Conservation (phyloP, 2,329 filamentous ascomycete species). For the Aspergillus ochraceoroseus region DNA sequence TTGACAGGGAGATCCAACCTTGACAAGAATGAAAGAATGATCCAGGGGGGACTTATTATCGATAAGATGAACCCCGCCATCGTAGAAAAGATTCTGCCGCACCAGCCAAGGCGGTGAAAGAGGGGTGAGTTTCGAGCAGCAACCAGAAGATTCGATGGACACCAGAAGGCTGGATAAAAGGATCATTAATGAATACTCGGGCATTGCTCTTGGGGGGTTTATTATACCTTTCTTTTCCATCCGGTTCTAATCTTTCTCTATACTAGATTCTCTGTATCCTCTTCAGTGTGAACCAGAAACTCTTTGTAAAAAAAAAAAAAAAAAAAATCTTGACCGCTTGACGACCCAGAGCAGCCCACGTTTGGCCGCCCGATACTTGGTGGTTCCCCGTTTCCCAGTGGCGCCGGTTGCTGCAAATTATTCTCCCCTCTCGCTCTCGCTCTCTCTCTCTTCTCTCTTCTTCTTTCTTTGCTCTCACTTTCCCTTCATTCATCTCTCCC, state of each 20-base stretch:
- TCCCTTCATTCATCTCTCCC: conserved; percentile 16
- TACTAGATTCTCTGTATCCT: too few relatives aligned
- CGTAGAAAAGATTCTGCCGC: too few relatives aligned
- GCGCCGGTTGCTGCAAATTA: conserved; percentile 41
- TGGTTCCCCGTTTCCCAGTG: conserved; percentile 23
- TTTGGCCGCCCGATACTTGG: conserved; percentile 27
- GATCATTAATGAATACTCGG: not conserved
- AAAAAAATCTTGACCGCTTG: conserved; percentile 25
- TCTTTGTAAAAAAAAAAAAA: conserved; percentile 15
- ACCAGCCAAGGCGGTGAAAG: conserved; percentile 32
- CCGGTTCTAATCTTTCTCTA: not conserved
- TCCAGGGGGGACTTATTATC: too few relatives aligned
- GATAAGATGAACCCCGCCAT: too few relatives aligned
- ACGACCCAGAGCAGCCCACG: conserved; percentile 22
- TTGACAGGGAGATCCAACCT: too few relatives aligned
- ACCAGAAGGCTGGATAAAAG: conserved; percentile 11
- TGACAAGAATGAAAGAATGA: too few relatives aligned
- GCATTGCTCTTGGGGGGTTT: not conserved
- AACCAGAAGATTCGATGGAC: conserved; percentile 42
- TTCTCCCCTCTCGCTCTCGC: conserved; percentile 16
- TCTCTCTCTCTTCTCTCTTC: conserved; percentile 12
- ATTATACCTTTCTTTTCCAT: conserved; percentile 5
- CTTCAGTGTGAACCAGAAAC: too few relatives aligned
- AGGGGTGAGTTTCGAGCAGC: conserved; percentile 27
- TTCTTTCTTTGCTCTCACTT: conserved; percentile 18